phyloP scores from a whole-genome alignment of 352 stramenopile genomes.

The Phytopythium chamaehyphon region DNA sequence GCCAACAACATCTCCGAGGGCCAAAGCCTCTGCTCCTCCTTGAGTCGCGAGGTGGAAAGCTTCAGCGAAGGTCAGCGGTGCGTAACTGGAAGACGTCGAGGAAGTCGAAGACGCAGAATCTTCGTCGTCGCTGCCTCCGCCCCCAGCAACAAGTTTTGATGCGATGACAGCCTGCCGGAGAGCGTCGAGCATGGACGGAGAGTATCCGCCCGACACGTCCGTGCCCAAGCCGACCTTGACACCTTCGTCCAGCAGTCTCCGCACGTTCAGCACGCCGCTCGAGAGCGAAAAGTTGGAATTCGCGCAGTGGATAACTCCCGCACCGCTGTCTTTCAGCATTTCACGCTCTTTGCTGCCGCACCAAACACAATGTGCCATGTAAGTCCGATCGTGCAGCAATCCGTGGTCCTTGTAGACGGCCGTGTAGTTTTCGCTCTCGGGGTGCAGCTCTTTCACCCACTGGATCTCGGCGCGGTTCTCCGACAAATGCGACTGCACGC shows the following conservation, averaged over 20 bases:
- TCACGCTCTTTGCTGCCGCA: slow-evolving; percentile 69
- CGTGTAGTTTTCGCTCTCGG: slow-evolving; percentile 77
- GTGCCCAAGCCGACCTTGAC: slow-evolving; percentile 92
- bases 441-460: slow-evolving; percentile 83
- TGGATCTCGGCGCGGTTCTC: slow-evolving; percentile 89
- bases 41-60: slow-evolving; percentile 90
- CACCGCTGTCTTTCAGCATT: slow-evolving; percentile 54
- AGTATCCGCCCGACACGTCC: slow-evolving; percentile 93
- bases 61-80: slow-evolving; percentile 64
- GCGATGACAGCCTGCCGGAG: slow-evolving; percentile 89
- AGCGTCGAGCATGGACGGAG: slow-evolving; percentile 91
- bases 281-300: slow-evolving; percentile 94
- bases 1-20: slow-evolving; percentile 76
- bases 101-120: no score
- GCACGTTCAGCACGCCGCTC: slow-evolving; percentile 83
- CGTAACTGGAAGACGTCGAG: not conserved
- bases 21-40: slow-evolving; percentile 78
- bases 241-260: slow-evolving; percentile 61
- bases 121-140: slow-evolving; percentile 46
- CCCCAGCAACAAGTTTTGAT: slow-evolving; percentile 79
- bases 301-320: slow-evolving; percentile 92
- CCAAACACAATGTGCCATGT: slow-evolving; percentile 95
- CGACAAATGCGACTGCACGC: slow-evolving; percentile 90
- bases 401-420: slow-evolving; percentile 79
- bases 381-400: slow-evolving; percentile 85